Evolutionary conservation across 139 green algal genomes (phyloP).

Genomic region (Pseudopediastrum boryanum): DNA sequence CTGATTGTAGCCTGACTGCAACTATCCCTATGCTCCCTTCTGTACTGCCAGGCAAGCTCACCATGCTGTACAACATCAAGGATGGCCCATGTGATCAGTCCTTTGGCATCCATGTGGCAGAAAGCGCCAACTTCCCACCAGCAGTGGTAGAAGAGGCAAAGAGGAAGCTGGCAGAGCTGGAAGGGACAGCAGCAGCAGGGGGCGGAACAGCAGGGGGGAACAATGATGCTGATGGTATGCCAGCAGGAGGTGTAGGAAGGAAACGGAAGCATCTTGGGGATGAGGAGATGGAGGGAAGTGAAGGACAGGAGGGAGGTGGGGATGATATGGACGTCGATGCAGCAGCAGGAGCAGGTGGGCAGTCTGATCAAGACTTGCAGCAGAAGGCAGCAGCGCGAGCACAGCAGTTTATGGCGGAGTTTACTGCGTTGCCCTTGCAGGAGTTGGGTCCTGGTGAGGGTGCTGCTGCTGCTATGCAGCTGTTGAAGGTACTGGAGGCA

Average conservation of each 20-base stretch:
- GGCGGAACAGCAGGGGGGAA: not conserved
- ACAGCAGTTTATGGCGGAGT: conserved; percentile 60
- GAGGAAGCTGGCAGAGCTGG: conserved; percentile 77
- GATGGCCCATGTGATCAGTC: conserved; percentile 90
- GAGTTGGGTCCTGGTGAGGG: conserved; percentile 44
- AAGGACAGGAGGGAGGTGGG: not conserved
- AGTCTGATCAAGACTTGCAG: conserved; percentile 8
- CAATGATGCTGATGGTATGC: not conserved
- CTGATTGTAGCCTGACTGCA: too few species aligned
- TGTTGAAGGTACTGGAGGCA: conserved; percentile 52
- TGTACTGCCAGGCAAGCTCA: conserved; percentile 64
- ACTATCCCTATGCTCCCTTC: too few species aligned
- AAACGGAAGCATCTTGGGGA: not conserved
- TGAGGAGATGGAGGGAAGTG: not conserved
- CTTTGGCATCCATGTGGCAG: conserved; percentile 95
- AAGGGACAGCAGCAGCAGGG: conserved; percentile 42
- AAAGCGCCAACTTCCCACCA: conserved; percentile 88
- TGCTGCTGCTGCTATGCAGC: conserved; percentile 40
- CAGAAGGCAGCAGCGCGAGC: conserved; percentile 6
- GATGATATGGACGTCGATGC: conserved; percentile 12
- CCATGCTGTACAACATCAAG: conserved; percentile 92
- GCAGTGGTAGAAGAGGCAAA: conserved; percentile 81
- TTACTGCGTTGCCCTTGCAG: conserved; percentile 64
- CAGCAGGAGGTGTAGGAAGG: not conserved
- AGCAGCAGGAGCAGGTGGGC: not conserved